phyloP scores from a whole-genome alignment of 306 rosid species.

The Betula pendula region DNA sequence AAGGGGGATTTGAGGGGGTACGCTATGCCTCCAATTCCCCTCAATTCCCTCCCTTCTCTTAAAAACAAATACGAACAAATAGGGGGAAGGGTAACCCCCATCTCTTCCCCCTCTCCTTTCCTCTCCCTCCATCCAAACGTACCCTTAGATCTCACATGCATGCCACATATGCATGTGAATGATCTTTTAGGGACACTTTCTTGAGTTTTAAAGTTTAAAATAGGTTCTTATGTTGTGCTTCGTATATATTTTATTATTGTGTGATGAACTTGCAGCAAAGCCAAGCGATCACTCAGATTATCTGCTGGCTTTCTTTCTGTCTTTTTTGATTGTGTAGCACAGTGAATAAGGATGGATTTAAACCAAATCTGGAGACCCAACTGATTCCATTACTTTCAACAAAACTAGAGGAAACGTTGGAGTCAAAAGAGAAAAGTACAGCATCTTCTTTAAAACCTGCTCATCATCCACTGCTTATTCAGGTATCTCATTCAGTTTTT shows the following conservation, averaged over 20 bases:
- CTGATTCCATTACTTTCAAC: conserved; percentile 83
- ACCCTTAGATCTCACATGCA: background rate
- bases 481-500: conserved; percentile 43
- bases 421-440: conserved; percentile 56
- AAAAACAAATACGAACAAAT: background rate
- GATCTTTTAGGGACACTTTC: background rate
- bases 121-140: background rate
- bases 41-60: background rate
- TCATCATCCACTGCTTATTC: conserved; percentile 77
- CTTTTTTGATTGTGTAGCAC: conserved; percentile 61
- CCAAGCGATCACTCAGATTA: background rate
- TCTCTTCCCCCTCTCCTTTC: background rate
- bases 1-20: background rate
- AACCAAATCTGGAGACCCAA: conserved; percentile 89
- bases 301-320: background rate
- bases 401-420: conserved; percentile 60
- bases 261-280: background rate
- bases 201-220: background rate
- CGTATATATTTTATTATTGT: background rate
- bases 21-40: background rate
- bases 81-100: background rate
- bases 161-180: background rate
- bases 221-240: background rate
- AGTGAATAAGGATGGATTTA: conserved; percentile 94
- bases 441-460: conserved; percentile 50